A percentile compares a stretch with the other conserved stretches of the same genome.
Conservation (phyloP, 1,284 basidiomycete species). For the Puccinia hordei region DNA sequence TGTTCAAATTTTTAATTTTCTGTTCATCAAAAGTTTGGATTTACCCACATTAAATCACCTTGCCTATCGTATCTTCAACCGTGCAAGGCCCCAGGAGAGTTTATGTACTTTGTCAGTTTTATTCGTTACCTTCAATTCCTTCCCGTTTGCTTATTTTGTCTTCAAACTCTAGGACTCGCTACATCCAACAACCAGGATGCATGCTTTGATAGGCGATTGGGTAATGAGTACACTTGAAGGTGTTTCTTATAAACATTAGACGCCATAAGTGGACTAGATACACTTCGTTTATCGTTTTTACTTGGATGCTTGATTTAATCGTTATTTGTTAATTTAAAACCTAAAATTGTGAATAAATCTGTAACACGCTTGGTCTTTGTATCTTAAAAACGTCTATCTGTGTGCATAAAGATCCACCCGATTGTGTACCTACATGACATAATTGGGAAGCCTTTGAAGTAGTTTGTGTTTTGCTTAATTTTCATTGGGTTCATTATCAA, state of each 20-base stretch:
- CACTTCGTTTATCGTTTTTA: neutral
- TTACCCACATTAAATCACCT: neutral
- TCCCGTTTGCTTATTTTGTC: neutral
- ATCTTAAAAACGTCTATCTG: too few relatives aligned
- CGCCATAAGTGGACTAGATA: neutral
- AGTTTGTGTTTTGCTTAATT: too few relatives aligned
- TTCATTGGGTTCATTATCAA: too few relatives aligned
- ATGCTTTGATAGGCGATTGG: constrained; percentile 33
- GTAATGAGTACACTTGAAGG: constrained; percentile 4
- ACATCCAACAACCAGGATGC: constrained; percentile 42
- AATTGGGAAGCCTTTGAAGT: too few relatives aligned
- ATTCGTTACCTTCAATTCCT: neutral
- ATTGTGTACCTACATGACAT: too few relatives aligned
- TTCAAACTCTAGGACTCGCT: constrained; percentile 24
- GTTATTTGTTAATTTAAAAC: neutral
- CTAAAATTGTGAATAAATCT: neutral
- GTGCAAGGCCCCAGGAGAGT: constrained; percentile 8
- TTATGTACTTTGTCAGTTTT: constrained; percentile 33
- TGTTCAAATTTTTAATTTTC: neutral
- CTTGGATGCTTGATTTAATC: constrained; percentile 1
- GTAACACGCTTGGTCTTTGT: too few relatives aligned
- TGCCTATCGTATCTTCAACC: constrained; percentile 15
- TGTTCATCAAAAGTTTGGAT: constrained; percentile 27
- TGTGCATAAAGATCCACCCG: too few relatives aligned
- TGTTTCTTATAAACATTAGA: neutral